Conservation (phyloP, 495 filamentous ascomycete species). For the Penicillium nucicola region DNA sequence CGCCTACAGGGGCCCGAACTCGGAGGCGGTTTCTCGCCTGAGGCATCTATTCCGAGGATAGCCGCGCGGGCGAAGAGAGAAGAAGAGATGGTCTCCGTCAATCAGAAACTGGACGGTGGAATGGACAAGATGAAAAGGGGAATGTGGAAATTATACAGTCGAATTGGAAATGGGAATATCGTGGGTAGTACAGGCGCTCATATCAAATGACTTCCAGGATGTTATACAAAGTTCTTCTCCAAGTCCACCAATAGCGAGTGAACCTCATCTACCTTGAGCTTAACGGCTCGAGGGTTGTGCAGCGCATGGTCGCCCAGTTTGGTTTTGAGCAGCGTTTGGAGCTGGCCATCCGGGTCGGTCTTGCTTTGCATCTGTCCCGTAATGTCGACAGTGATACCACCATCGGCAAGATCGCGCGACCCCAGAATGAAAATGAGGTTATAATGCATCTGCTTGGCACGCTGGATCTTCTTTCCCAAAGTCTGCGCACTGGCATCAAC, state of each 20-base stretch:
- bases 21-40: conserved; percentile 14
- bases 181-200: conserved; percentile 9
- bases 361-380: conserved; percentile 45
- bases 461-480: conserved; percentile 64
- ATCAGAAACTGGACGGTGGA: too few relatives aligned
- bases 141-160: conserved; percentile 10
- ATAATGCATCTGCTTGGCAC: conserved; percentile 72
- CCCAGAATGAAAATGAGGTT: conserved; percentile 75
- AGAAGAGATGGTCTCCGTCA: not conserved
- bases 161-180: not conserved
- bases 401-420: conserved; percentile 46
- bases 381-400: conserved; percentile 43
- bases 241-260: conserved; percentile 39
- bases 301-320: conserved; percentile 28
- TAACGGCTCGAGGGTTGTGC: conserved; percentile 38
- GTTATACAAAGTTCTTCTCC: conserved; percentile 36
- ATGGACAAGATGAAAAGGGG: too few relatives aligned
- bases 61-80: conserved; percentile 11
- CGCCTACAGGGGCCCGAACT: conserved; percentile 14
- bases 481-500: conserved; percentile 62
- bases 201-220: not conserved
- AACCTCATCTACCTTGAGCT: conserved; percentile 35
- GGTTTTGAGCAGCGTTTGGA: conserved; percentile 29
- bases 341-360: conserved; percentile 24
- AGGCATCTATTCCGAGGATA: conserved; percentile 14